Evolutionary conservation across 495 filamentous ascomycete species (phyloP).

Genomic region (Lasiosphaeria ovina): DNA sequence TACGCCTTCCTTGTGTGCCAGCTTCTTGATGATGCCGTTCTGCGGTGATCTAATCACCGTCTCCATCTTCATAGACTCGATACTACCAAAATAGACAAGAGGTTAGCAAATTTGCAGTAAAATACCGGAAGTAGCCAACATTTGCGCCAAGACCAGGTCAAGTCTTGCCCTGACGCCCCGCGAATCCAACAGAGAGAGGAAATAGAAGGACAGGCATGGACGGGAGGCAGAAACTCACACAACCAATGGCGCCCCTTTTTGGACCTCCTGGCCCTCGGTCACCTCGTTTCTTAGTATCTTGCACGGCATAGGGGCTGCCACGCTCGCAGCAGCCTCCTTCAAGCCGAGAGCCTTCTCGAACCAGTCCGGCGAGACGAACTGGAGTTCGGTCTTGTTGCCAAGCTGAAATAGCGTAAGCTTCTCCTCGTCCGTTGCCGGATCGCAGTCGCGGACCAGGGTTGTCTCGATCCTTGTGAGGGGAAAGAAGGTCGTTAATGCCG

Average conservation of each 20-base stretch:
- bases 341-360: constrained; percentile 80
- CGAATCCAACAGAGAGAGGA: background rate
- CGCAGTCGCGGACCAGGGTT: constrained; percentile 64
- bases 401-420: constrained; percentile 78
- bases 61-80: constrained; percentile 99
- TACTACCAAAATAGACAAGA: constrained; percentile 37
- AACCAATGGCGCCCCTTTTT: constrained; percentile 83
- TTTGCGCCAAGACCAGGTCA: too few relatives aligned
- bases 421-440: constrained; percentile 43
- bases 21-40: constrained; percentile 71
- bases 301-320: constrained; percentile 88
- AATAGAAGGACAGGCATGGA: background rate
- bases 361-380: constrained; percentile 69
- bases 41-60: constrained; percentile 91
- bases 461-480: constrained; percentile 77
- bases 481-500: constrained; percentile 59
- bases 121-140: too few relatives aligned
- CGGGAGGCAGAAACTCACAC: constrained; percentile 53
- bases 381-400: constrained; percentile 72
- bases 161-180: too few relatives aligned
- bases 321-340: constrained; percentile 77
- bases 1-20: constrained; percentile 87
- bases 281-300: constrained; percentile 87
- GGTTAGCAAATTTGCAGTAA: constrained; percentile 16
- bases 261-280: constrained; percentile 72